phyloP scores from a whole-genome alignment of 2,329 filamentous ascomycete species.

The Fusarium subtropicale region DNA sequence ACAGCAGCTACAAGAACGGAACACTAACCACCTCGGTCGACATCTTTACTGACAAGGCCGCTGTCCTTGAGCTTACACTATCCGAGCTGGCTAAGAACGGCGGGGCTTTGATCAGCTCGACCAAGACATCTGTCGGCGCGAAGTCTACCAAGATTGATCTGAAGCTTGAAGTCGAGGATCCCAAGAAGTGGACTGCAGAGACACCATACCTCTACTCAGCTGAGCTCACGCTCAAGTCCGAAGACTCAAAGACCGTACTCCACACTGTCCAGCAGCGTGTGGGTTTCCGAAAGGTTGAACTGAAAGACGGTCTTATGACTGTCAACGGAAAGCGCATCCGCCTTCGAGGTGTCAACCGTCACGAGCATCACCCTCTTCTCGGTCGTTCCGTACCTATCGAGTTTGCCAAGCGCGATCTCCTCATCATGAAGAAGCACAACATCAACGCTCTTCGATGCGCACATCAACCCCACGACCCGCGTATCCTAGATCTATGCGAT shows the following conservation, averaged over 20 bases:
- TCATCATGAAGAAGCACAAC: slow-evolving; percentile 77
- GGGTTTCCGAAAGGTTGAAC: slow-evolving; percentile 74
- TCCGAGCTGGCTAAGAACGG: slow-evolving; percentile 51
- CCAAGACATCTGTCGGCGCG: slow-evolving; percentile 43
- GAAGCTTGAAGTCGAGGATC: slow-evolving; percentile 61
- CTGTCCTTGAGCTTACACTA: slow-evolving; percentile 58
- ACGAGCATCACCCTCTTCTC: slow-evolving; percentile 74
- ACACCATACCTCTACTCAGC: slow-evolving; percentile 69
- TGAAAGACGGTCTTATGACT: slow-evolving; percentile 69
- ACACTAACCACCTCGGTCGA: slow-evolving; percentile 58
- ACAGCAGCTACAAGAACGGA: slow-evolving; percentile 64
- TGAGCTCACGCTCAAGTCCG: slow-evolving; percentile 64
- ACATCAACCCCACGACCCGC: slow-evolving; percentile 74
- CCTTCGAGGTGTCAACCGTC: slow-evolving; percentile 70
- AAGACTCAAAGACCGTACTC: slow-evolving; percentile 50
- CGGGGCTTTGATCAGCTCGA: slow-evolving; percentile 52
- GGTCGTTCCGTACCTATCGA: slow-evolving; percentile 73
- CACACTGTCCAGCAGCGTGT: slow-evolving; percentile 63
- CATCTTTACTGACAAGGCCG: slow-evolving; percentile 50
- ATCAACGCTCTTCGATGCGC: slow-evolving; percentile 77
- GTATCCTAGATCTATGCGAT: slow-evolving; percentile 70
- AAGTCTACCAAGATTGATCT: slow-evolving; percentile 54
- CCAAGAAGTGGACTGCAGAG: slow-evolving; percentile 76
- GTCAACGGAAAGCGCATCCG: slow-evolving; percentile 73
- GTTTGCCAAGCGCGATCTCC: slow-evolving; percentile 70